Base-by-base conservation (phyloP, 345 rosid genomes). In the Ceriops decandra region DNA sequence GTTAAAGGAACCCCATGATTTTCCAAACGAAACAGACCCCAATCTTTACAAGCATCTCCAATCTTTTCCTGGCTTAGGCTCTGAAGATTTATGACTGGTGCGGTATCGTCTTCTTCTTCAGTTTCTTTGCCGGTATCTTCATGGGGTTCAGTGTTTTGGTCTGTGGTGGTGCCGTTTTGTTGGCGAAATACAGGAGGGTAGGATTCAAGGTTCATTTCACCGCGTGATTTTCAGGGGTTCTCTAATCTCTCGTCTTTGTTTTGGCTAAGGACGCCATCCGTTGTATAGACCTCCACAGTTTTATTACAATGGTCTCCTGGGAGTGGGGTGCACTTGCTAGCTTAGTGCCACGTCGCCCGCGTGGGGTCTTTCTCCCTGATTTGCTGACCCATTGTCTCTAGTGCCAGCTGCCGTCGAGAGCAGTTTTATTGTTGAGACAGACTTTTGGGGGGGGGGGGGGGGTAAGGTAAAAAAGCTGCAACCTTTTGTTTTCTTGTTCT, bases 21-120 rank as follows among this genome's bases (percentile, higher is more conserved):
- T 64, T 70, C 82, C 78, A 90, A 26, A 74, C 90, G 90, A 72
- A 90, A 88, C 26, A 88, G 35, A 30, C 96, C 93, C 96, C 88
- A 90, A 30, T 74, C 81, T 6, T 36, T 75, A 76, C 93, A 86
- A 28, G 87, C 90, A 15, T 83, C 86, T 13, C 17, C 76, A 19
- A 90, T 85, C 60, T 52, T 51, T 22, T 79, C 84, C 69, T 30
- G 64, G 72, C 79, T 74, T 35, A 85, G 60, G 70, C 74, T 52
- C 59, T 79, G 81, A 59, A 90, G 74, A 78, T 90, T 85, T 19
- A 90, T 38, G 15, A 79, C 61, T 47, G 91, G 96, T 49, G 85
- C 67, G 3, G 68, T 52, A 62, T 79, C 87, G 20, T 28, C 30
- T 28, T 65, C 59, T 65, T 65, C 59, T 65, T 65, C 42, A 22